Base-by-base conservation (phyloP, 495 filamentous ascomycete species). In the Penicillium roqueforti region DNA sequence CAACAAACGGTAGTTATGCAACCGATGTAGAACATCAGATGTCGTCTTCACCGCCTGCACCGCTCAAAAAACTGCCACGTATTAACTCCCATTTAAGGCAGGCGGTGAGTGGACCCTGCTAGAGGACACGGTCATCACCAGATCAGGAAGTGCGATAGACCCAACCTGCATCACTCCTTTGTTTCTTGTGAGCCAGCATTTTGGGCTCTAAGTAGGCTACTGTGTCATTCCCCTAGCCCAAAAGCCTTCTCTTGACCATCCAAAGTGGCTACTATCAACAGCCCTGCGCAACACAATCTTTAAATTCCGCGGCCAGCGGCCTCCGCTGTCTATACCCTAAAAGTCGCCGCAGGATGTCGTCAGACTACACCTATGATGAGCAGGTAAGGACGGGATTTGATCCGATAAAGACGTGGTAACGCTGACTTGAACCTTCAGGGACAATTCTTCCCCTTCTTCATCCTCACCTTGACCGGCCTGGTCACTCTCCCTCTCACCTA, bases 371-470 rank as follows among this genome's bases (percentile, higher is more conserved):
- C 61, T 98, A 98, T 74, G 93, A 98, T 81, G 89, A 96, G 65
- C 81, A 91, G 84, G 87, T 88, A 60, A 38, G 74, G 37, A 32
- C 44, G 41, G 49, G 55, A 32, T 29, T 16, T 34, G 7, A 29
- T 41, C 13, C 26, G n/a, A 16, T 9, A 11, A 55, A 37, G 20
- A 14, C 23, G 22, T 1, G 6, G 6, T 31, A 29, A 6, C 23
- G 25, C 43, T 69, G 19, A 65, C 47, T 31, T 28, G 8, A 20
- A 18, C 13, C 18, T 48, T 37, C 58, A 97, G 85, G 92, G 92
- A 40, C 87, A 96, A 84, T 96, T 96, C 79, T 98, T 96, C 80
- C 93, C 93, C 62, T 97, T 91, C 80, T 98, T 97, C 79, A 83
- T 98, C 72, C 82, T 97, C 65, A 96, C 91, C 43, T 82, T 97